Base-by-base conservation (phyloP, 768 basidiomycete genomes). In the Suillus americanus region DNA sequence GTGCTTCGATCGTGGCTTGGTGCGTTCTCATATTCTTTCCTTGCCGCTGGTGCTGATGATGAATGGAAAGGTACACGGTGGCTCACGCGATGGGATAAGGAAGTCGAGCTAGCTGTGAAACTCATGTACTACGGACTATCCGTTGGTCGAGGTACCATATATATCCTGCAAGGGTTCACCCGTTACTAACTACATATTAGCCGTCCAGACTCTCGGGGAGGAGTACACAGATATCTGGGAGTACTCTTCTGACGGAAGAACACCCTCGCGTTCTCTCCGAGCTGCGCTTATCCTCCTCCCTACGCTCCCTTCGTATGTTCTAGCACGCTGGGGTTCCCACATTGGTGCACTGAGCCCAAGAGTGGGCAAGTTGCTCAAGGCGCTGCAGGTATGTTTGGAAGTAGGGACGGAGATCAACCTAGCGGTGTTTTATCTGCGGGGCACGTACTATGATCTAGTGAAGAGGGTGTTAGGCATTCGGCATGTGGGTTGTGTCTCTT, bases 221-320 rank as follows among this genome's bases (percentile, higher is more conserved):
- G 94, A 95, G 72, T 95, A 95, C 70, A 94, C 92, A 1, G 89
- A 90, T 70, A 88, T 91, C 40, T 92, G 92, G 90, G 86, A 88
- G 67, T 85, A 88, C 63, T 86, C 88, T 13, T 72, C 79, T 3
- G 78, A 75, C 1, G 68, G 72, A 23, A 63, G 73, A 38, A 68
- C 81, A 25, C 89, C 87, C 3, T 79, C 86, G 16, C 74, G 68
- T 25, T 71, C 71, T 59, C 71, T 79, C 10, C 84, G 89, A 25
- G 73, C 81, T 18, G 80, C 82, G 3, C 80, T 92, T 13, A 80
- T 93, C 64, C 76, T 92, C n/a, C 78, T 91, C 28, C 86, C 88
- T 7, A 82, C 86, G 1, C 67, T 93, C 12, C 90, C 90, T 16
- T 78, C 82, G 3, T 94, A 94, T 70, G 46, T 86, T 20, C 75